Evolutionary conservation across 1,284 basidiomycete genomes (phyloP), one percentile per base, ranked within the genome.

Genomic region (Apiotrichum akiyoshidainum): DNA sequence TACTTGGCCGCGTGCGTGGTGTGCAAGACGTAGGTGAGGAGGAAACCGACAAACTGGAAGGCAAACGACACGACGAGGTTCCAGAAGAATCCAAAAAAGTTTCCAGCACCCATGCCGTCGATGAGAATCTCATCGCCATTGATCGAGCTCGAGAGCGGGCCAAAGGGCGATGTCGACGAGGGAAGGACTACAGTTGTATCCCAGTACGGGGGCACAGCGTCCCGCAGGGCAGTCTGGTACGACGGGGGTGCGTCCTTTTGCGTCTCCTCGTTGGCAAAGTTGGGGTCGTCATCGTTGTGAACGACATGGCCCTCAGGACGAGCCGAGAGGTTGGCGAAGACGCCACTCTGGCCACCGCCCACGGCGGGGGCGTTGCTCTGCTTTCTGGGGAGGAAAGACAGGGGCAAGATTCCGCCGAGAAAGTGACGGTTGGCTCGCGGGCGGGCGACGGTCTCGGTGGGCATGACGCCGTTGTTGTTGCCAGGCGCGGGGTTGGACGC

Each of bases 21-120:
- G 75, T 92, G 90, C 5, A 96, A 84, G 65, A 96, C 86, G 74
- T 92, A 95, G 1, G 92, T 94, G 78, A 95, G 86, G 68, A 95
- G 81, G 85, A 95, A 96, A 48, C 92, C 93, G 66, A 97, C 85
- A 74, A 98, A 95, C 77, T 97, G 92, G 86, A 99, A 98, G 77
- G 93, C 91, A 80, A 89, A 89, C 5, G 91, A 94, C 52, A 94
- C 87, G 78, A 94, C 83, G 61, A 92, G 57, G 59, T 79, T 79
- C 78, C 78, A 80, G 45, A 72, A 64, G 59, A 80, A 79, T 16
- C 73, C 70, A 52, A 80, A 79, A 34, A 80, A 67, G 64, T 82
- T 84, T 56, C 83, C 83, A 33, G 83, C 75, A 0, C 82, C 79
- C 70, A 85, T 78, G 5, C 82, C 82, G 55, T 84, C 83, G 48